Conservation (phyloP, 1,284 basidiomycete genomes). For the Ganoderma leucocontextum region DNA sequence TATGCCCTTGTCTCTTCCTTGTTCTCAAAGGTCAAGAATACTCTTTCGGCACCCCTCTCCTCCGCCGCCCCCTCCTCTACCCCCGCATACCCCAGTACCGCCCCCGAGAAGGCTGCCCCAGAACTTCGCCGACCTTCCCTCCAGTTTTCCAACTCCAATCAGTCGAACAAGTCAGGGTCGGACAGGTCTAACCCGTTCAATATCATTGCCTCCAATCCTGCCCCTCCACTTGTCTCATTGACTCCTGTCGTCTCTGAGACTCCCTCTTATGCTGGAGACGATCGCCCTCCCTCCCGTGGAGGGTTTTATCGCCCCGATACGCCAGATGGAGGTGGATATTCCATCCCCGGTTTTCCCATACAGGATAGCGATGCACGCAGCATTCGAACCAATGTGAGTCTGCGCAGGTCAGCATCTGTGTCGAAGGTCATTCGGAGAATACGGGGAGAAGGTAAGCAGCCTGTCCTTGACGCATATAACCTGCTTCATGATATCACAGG, state of each 20-base stretch:
- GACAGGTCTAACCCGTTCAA: conserved; percentile 68
- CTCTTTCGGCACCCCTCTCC: conserved; percentile 69
- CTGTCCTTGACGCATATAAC: conserved; percentile 10
- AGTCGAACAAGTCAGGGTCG: conserved; percentile 53
- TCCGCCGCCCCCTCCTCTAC: conserved; percentile 51
- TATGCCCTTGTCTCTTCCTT: conserved; percentile 81
- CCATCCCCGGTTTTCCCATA: conserved; percentile 86
- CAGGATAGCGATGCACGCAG: conserved; percentile 81
- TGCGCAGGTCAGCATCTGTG: conserved; percentile 81
- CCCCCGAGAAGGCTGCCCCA: conserved; percentile 39
- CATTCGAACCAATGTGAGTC: conserved; percentile 73
- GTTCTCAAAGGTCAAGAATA: conserved; percentile 80
- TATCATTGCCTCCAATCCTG: conserved; percentile 61
- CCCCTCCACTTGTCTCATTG: conserved; percentile 82
- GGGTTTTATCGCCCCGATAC: conserved; percentile 58
- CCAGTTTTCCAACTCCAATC: conserved; percentile 54
- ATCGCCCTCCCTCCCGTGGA: conserved; percentile 64
- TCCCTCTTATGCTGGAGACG: conserved; percentile 70
- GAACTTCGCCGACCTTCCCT: conserved; percentile 67
- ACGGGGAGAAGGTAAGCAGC: conserved; percentile 76
- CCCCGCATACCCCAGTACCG: conserved; percentile 39
- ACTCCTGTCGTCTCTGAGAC: conserved; percentile 82
- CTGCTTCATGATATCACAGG: conserved; percentile 51
- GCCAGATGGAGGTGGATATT: conserved; percentile 70
- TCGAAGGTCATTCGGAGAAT: conserved; percentile 90